Evolutionary conservation across 805 yeast species (phyloP).

Genomic region (Candida sakaeoensis): DNA sequence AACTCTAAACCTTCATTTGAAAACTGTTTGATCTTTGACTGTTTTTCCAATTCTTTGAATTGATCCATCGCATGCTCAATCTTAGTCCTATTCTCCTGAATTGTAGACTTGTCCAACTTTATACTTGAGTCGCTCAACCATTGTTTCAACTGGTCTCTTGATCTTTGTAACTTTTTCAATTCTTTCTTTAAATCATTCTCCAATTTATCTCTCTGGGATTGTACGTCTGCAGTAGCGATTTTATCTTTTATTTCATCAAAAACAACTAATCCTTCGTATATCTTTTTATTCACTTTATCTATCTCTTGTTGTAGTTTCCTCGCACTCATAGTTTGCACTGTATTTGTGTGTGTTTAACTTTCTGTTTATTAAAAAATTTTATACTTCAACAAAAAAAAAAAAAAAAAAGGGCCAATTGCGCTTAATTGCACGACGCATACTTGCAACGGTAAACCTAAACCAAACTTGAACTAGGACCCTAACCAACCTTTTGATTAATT

Average conservation of each 20-base stretch:
- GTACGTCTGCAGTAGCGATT: conserved; percentile 73
- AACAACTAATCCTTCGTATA: conserved; percentile 82
- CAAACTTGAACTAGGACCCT: no score
- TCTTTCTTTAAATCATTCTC: conserved; percentile 92
- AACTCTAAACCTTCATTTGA: conserved; percentile 87
- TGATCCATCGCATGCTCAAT: conserved; percentile 94
- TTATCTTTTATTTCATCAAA: conserved; percentile 87
- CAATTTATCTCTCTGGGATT: conserved; percentile 87
- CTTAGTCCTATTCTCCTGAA: conserved; percentile 60
- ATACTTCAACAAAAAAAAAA: conserved; percentile 3
- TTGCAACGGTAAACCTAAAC: background rate
- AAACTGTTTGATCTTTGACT: conserved; percentile 90
- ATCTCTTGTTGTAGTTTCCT: conserved; percentile 64
- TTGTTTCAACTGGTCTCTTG: conserved; percentile 90
- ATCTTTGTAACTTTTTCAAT: conserved; percentile 88
- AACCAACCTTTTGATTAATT: no score
- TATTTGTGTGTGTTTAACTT: no score
- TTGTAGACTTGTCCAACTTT: conserved; percentile 54
- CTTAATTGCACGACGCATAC: background rate
- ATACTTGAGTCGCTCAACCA: conserved; percentile 92
- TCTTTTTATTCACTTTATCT: conserved; percentile 87
- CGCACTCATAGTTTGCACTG: conserved; percentile 36
- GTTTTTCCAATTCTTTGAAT: conserved; percentile 90
- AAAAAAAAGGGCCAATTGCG: background rate
- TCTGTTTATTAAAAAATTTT: background rate